These are phyloP conservation scores for Blastobotrys mokoenaii DNA, from an alignment of 805 yeast genomes.

Conservation along the genomic window DNA sequence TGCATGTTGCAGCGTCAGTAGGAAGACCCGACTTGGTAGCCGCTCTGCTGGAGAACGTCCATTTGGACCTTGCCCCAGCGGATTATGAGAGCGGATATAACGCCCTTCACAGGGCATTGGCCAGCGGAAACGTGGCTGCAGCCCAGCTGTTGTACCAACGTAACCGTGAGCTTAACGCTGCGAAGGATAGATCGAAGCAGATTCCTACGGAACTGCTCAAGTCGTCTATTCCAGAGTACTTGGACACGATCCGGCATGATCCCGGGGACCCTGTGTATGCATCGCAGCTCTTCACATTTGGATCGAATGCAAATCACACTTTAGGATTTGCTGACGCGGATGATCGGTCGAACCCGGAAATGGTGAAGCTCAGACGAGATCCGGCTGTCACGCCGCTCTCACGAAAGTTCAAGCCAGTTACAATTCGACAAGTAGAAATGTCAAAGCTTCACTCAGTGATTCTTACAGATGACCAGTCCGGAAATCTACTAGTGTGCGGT, in stretches of 20 bases:
- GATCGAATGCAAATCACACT: constrained; percentile 53
- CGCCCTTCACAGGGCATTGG: constrained; percentile 63
- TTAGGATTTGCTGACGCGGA: constrained; percentile 61
- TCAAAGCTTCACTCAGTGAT: constrained; percentile 62
- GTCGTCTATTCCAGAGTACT: constrained; percentile 13
- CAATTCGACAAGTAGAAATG: constrained; percentile 41
- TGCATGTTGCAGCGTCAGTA: constrained; percentile 25
- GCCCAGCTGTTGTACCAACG: constrained; percentile 37
- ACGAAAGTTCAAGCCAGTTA: constrained; percentile 30
- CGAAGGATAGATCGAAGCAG: constrained; percentile 60
- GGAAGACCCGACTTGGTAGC: constrained; percentile 27
- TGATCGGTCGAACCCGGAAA: constrained; percentile 39
- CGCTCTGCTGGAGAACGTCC: constrained; percentile 40
- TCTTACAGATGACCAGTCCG: constrained; percentile 40
- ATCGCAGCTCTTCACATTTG: constrained; percentile 43
- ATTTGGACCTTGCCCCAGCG: constrained; percentile 36
- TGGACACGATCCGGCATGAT: constrained; percentile 2
- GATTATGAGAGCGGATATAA: constrained; percentile 82
- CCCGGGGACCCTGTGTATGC: background rate
- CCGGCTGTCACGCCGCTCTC: constrained; percentile 5
- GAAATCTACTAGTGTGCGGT: constrained; percentile 54
- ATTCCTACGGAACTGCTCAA: constrained; percentile 64
- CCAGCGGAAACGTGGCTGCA: constrained; percentile 39
- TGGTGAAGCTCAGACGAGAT: constrained; percentile 26
- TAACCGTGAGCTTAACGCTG: constrained; percentile 34